Conservation (phyloP, 2,329 filamentous ascomycete species). For the Alternaria brassicae region DNA sequence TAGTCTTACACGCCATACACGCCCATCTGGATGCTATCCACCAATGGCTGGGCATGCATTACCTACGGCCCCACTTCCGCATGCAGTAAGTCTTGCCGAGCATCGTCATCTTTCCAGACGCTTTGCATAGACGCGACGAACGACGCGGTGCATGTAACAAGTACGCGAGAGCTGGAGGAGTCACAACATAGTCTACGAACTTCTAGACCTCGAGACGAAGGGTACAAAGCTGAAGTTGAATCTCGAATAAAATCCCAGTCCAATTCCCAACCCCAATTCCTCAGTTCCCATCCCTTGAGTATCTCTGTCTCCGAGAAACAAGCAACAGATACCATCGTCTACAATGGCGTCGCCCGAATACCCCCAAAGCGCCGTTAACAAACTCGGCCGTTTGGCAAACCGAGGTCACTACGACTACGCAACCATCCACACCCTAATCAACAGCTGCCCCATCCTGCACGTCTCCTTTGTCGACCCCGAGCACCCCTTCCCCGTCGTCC, state of each 20-base stretch:
- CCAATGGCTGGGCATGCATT: constrained; percentile 13
- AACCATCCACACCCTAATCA: constrained; percentile 45
- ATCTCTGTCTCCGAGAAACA: neutral
- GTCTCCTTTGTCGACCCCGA: constrained; percentile 46
- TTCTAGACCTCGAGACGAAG: neutral
- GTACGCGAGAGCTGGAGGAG: neutral
- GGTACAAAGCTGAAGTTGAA: neutral
- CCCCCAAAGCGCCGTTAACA: constrained; percentile 37
- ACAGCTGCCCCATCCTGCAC: constrained; percentile 43
- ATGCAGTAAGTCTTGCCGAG: constrained; percentile 7
- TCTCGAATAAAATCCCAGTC: neutral
- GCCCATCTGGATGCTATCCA: neutral
- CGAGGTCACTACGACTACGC: constrained; percentile 46
- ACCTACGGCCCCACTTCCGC: constrained; percentile 12
- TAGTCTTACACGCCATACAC: neutral
- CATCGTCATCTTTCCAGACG: neutral
- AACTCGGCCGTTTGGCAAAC: constrained; percentile 38
- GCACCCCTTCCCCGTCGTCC: constrained; percentile 62
- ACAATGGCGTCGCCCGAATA: constrained; percentile 27
- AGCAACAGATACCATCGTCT: neutral
- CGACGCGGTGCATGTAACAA: neutral
- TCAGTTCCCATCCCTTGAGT: neutral
- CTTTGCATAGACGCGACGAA: neutral
- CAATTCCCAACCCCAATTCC: neutral
- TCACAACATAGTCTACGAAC: neutral